Base-by-base conservation (phyloP, 2,329 filamentous ascomycete genomes). In the Capronia coronata region DNA sequence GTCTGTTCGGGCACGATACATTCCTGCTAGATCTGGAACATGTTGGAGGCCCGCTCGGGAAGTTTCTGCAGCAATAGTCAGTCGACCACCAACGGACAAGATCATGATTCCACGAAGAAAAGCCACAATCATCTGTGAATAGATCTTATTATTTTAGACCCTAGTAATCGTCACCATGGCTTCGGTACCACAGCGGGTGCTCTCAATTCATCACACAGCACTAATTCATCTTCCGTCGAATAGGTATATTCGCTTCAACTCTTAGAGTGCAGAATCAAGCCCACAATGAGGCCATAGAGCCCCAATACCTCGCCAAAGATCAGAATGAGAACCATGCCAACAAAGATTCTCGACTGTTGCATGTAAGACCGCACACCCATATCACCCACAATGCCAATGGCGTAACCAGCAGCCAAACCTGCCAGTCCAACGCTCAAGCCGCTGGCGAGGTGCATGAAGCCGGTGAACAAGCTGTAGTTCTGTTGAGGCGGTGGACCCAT, bases 301-400 rank as follows among this genome's bases (percentile, higher is more conserved):
- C 93, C 93, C 66, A 98, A 68, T 14, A 98, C 93, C 76, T 98
- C 93, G 49, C 88, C 93, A 67, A 98, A 98, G 79, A 98, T 98
- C 57, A 97, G 78, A 61, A 97, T 97, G 63, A 98, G 73, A 40
- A 98, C 91, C 93, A 97, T 97, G 69, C 93, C 93, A 43, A 98
- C 93, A 62, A 96, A 98, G 59, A 98, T 86, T 57, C 91, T 81
- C 43, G 87, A 94, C 70, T 98, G 93, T 64, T 88, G 82, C 89
- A 98, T 95, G 73, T 94, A 97, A 49, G 89, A 83, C 62, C 93
- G 83, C 46, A 97, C 91, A 54, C 93, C 80, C 71, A 83, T 84
- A 72, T 98, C 94, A 59, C 93, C 93, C 18, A 98, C 91, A 55
- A 95, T 80, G 48, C 93, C 93, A 68, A 98, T 98, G 52, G 89